Evolutionary conservation across 2,329 filamentous ascomycete genomes (phyloP), one percentile per base, ranked within the genome.

Genomic region (Triangularia verruculosa): DNA sequence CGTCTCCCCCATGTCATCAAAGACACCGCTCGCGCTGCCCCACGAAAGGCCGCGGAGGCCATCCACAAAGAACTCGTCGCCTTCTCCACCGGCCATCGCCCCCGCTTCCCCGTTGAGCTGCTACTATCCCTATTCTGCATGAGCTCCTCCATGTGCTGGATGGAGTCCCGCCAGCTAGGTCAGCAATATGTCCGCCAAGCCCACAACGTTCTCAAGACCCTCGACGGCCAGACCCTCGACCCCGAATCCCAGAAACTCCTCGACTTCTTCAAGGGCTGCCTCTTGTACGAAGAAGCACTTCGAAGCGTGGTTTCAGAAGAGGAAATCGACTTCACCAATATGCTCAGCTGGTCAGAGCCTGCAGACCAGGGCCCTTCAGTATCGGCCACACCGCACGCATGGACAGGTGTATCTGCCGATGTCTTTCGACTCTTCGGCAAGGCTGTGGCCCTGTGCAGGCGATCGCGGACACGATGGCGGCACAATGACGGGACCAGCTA

Each of bases 121-220:
- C 64, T 72, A 11, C 30, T 72, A 11, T 67, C 71, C 0, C 59
- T 72, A 9, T 72, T 72, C 53, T 72, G 71, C 62, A 71, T 72
- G 71, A 72, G 71, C 52, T 72, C 71, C 9, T 72, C 71, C 24
- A 69, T 72, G 65, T 69, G 68, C 60, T 72, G 71, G 71, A 65
- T 71, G 54, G 71, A 72, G 22, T 59, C 70, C 1, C 68, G 68
- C 3, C 67, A 71, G 47, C 67, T 72, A 2, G 71, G 71, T 2
- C 66, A 69, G 12, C 66, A 69, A 11, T 72, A 67, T 28, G 63
- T 72, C 9, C 62, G 67, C 32, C 68, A 70, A 25, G 70, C 70
- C 0, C 63, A 70, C n/a, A 61, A 51, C 0, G 67, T 72, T 15
- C 65, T 72, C 1, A 69, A 66, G 28, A 59, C 32, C 2, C 20